Conservation (phyloP, 345 rosid genomes). For the Dovyalis caffra region DNA sequence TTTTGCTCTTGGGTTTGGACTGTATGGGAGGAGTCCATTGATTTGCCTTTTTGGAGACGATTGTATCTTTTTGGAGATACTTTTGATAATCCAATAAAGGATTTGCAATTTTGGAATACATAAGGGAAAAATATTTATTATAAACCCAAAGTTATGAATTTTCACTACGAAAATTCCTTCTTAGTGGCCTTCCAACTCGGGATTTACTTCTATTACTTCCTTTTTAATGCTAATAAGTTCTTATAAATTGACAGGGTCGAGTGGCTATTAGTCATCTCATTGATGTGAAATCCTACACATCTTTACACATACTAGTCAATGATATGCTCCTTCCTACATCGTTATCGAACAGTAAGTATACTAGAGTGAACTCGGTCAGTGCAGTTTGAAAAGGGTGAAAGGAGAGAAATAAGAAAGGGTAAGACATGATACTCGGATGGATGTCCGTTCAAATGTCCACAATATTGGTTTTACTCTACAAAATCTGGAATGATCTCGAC, state of each 20-base stretch:
- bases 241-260: constrained; percentile 57
- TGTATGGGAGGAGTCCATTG: too few species aligned
- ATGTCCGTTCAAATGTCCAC: background rate
- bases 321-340: constrained; percentile 93
- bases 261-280: constrained; percentile 80
- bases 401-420: background rate
- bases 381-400: background rate
- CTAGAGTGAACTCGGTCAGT: background rate
- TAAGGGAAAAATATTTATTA: constrained; percentile 83
- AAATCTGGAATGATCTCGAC: background rate
- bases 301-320: constrained; percentile 80
- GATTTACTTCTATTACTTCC: background rate
- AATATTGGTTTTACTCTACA: background rate
- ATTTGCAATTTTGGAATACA: constrained; percentile 96
- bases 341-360: constrained; percentile 60
- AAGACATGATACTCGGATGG: background rate
- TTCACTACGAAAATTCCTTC: background rate
- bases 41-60: too few species aligned
- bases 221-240: background rate
- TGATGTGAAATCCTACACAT: constrained; percentile 75
- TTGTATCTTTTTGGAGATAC: too few species aligned
- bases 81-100: too few species aligned
- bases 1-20: too few species aligned
- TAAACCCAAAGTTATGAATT: constrained; percentile 74
- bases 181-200: background rate